These are phyloP conservation scores for Globisporangium cederbergense DNA, from an alignment of 352 stramenopile species.

Conservation along the genomic window DNA sequence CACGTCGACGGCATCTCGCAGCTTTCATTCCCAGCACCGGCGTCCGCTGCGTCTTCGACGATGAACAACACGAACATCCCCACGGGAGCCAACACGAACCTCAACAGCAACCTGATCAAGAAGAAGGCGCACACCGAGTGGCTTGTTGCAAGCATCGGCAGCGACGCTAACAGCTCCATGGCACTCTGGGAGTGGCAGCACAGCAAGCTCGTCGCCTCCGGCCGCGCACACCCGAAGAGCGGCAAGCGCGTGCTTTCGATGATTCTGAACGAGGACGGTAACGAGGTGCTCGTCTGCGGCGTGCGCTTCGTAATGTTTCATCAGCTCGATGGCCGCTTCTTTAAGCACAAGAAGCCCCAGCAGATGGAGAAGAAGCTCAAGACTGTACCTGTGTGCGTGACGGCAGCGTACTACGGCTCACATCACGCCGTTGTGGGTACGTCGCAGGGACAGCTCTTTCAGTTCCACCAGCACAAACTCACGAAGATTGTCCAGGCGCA, in stretches of 20 bases:
- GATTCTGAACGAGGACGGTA: slow-evolving; percentile 63
- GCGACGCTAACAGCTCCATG: slow-evolving; percentile 60
- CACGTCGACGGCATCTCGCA: slow-evolving; percentile 49
- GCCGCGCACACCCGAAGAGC: slow-evolving; percentile 32
- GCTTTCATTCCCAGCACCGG: slow-evolving; percentile 52
- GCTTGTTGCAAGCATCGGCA: slow-evolving; percentile 59
- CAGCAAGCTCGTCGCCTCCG: slow-evolving; percentile 52
- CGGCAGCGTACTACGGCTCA: slow-evolving; percentile 52
- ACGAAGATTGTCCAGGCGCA: slow-evolving; percentile 62
- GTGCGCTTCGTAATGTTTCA: slow-evolving; percentile 66
- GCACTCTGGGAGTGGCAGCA: slow-evolving; percentile 81
- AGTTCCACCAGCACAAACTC: slow-evolving; percentile 63
- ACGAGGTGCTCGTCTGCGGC: slow-evolving; percentile 62
- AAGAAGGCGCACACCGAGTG: slow-evolving; percentile 54
- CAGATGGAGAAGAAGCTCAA: slow-evolving; percentile 34
- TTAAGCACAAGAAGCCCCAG: slow-evolving; percentile 69
- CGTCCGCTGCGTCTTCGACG: slow-evolving; percentile 39
- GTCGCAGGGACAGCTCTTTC: slow-evolving; percentile 52
- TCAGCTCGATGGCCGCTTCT: slow-evolving; percentile 46
- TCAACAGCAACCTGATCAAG: slow-evolving; percentile 48
- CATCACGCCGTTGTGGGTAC: slow-evolving; percentile 64
- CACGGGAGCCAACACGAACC: slow-evolving; percentile 23
- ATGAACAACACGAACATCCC: slow-evolving; percentile 28
- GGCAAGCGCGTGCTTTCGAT: slow-evolving; percentile 49
- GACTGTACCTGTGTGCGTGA: slow-evolving; percentile 43